Evolutionary conservation across 78 protist species (phyloP).

Genomic region (Dictyostelium discoideum): DNA sequence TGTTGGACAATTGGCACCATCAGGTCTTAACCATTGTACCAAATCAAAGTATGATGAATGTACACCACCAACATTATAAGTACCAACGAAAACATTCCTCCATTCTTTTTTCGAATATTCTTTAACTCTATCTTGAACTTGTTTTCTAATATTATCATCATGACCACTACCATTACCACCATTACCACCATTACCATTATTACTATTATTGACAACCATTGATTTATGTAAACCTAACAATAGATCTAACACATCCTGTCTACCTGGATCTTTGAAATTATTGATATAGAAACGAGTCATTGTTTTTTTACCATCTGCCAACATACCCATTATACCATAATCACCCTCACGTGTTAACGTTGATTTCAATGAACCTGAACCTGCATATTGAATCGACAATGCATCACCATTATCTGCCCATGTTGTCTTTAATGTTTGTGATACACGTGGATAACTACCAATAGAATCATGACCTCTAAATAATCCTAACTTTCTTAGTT

Average conservation of each 20-base stretch:
- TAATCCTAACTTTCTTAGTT: background rate
- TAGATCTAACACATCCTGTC: slow-evolving; percentile 76
- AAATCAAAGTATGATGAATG: slow-evolving; percentile 6
- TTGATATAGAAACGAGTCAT: slow-evolving; percentile 63
- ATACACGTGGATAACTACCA: background rate
- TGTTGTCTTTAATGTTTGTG: slow-evolving; percentile 35
- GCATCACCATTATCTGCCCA: slow-evolving; percentile 95
- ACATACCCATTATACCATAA: slow-evolving; percentile 78
- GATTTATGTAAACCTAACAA: slow-evolving; percentile 61
- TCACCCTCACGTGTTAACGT: slow-evolving; percentile 86
- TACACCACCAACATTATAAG: slow-evolving; percentile 80
- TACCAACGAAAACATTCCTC: slow-evolving; percentile 68
- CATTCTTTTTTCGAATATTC: slow-evolving; percentile 61
- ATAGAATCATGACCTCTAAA: background rate
- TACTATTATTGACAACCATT: background rate
- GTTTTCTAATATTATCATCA: slow-evolving; percentile 66
- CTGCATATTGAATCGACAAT: slow-evolving; percentile 87
- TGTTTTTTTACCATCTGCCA: slow-evolving; percentile 80
- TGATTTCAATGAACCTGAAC: slow-evolving; percentile 90
- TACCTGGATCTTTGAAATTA: slow-evolving; percentile 61
- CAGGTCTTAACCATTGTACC: slow-evolving; percentile 22
- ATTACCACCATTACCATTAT: background rate
- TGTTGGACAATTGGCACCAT: slow-evolving; percentile 12
- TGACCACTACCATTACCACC: background rate
- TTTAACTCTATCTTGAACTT: slow-evolving; percentile 37